Evolutionary conservation across 768 basidiomycete species (phyloP).

Genomic region (Hypholoma fasciculare): DNA sequence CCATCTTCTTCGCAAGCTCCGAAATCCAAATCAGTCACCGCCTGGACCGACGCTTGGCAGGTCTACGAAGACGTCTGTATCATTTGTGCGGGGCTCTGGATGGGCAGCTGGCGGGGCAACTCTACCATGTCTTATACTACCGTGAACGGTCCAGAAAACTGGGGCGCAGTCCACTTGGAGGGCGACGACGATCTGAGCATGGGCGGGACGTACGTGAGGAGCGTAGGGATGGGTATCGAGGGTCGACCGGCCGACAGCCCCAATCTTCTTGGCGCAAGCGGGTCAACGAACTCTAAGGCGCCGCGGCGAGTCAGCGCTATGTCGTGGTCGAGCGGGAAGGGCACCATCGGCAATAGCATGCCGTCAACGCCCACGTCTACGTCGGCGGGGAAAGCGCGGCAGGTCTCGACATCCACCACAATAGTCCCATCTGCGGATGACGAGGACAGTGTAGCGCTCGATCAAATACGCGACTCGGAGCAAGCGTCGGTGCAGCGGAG

Average conservation of each 20-base stretch:
- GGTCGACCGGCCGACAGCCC: slow-evolving; percentile 45
- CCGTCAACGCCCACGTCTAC: neutral
- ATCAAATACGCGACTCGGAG: slow-evolving; percentile 15
- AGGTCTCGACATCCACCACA: slow-evolving; percentile 29
- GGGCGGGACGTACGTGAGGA: slow-evolving; percentile 43
- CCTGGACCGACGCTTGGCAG: slow-evolving; percentile 77
- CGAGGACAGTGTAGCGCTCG: slow-evolving; percentile 13
- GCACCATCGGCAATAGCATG: slow-evolving; percentile 25
- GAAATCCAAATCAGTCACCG: slow-evolving; percentile 41
- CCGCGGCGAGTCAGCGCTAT: slow-evolving; percentile 48
- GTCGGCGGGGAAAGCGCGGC: slow-evolving; percentile 27
- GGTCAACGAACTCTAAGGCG: slow-evolving; percentile 33
- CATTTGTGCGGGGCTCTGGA: slow-evolving; percentile 82
- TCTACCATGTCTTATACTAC: slow-evolving; percentile 50
- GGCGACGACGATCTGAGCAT: slow-evolving; percentile 64
- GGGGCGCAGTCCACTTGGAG: slow-evolving; percentile 60
- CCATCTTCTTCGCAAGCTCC: slow-evolving; percentile 24
- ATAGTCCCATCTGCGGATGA: slow-evolving; percentile 7
- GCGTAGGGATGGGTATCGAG: slow-evolving; percentile 71
- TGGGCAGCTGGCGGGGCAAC: slow-evolving; percentile 62
- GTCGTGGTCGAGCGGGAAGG: slow-evolving; percentile 47
- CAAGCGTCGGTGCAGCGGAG: slow-evolving; percentile 23
- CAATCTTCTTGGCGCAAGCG: slow-evolving; percentile 6
- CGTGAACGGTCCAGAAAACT: slow-evolving; percentile 46
- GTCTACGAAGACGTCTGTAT: slow-evolving; percentile 86